Base-by-base conservation (phyloP, 257 asterid species). In the Gentiana straminea region DNA sequence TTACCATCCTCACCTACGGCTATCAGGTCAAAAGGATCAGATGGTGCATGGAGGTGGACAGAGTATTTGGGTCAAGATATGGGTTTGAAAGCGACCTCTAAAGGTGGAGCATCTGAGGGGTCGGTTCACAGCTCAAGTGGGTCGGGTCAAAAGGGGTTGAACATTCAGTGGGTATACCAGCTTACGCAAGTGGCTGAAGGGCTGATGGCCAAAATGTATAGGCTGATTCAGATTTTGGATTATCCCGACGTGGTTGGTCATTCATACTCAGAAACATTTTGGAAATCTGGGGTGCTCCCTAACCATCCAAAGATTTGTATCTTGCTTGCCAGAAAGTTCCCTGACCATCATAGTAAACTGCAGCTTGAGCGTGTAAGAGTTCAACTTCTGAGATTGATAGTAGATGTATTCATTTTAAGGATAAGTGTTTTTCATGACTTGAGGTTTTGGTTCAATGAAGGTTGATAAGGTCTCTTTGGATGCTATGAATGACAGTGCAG, bases 151-250 rank as follows among this genome's bases (percentile, higher is more conserved):
- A 91, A 88, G 85, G 95, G 95, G 51, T 73, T 92, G 82, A 92
- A 85, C 83, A 81, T 92, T 92, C 97, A 83, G 71, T 92, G 94
- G 97, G 89, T 87, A 57, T 77, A 85, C 73, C 97, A 88, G 89
- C 98, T 92, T 74, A 83, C 83, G 3, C 93, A 76, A 67, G 98
- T 92, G 62, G 98, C 98, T 46, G 89, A 85, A 78, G 98, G 98
- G 68, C 75, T 92, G 66, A 74, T 92, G 95, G 90, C 94, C n/a
- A 92, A 92, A 73, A 85, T 92, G 82, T 88, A 92, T 66, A 80
- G 95, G 66, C 73, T 85, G 64, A 92, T 81, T 77, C 98, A 92
- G 78, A 85, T 92, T 79, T 69, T 92, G 73, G 98, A 88, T 76
- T 85, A 85, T 67, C 98, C 98, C 51, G 98, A 87, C 70, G 79